These are phyloP conservation scores for Voacanga thouarsii DNA, from an alignment of 257 asterid species.

Conservation along the genomic window DNA sequence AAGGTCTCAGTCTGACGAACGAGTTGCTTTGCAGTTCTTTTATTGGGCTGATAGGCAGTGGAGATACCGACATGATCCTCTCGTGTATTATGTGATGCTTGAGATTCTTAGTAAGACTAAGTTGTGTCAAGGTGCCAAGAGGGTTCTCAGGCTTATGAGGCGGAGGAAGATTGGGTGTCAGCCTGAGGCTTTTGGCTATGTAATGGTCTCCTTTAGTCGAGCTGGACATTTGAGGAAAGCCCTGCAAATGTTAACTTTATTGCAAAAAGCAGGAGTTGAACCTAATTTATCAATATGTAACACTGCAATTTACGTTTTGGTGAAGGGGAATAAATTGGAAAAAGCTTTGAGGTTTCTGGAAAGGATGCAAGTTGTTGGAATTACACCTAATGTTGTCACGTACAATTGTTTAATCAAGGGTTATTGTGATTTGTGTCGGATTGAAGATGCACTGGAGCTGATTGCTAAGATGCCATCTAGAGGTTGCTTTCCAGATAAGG, in stretches of 20 bases:
- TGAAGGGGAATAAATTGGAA: slow-evolving; percentile 67
- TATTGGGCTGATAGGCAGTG: slow-evolving; percentile 94
- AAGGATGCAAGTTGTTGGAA: slow-evolving; percentile 76
- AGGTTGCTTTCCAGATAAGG: slow-evolving; percentile 79
- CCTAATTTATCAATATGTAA: slow-evolving; percentile 69
- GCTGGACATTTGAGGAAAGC: slow-evolving; percentile 86
- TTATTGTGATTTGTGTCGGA: slow-evolving; percentile 56
- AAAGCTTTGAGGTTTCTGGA: slow-evolving; percentile 73
- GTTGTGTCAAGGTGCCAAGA: slow-evolving; percentile 90
- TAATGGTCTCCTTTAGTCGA: slow-evolving; percentile 92
- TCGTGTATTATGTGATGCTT: slow-evolving; percentile 76
- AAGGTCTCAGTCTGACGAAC: slow-evolving; percentile 68
- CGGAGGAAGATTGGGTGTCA: slow-evolving; percentile 54
- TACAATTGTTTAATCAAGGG: slow-evolving; percentile 89
- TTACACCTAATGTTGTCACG: slow-evolving; percentile 59
- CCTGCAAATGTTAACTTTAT: slow-evolving; percentile 60
- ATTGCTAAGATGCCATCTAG: slow-evolving; percentile 64
- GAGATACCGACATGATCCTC: slow-evolving; percentile 73
- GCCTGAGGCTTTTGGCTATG: slow-evolving; percentile 76
- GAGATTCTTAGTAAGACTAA: slow-evolving; percentile 72
- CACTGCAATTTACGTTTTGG: slow-evolving; percentile 74
- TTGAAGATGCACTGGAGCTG: slow-evolving; percentile 60
- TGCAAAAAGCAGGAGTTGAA: slow-evolving; percentile 78
- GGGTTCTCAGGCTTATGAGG: slow-evolving; percentile 67
- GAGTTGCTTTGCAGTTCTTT: slow-evolving; percentile 76